Evolutionary conservation across 129 eudicot species (phyloP).

Genomic region (Heracleum sosnowskyi): DNA sequence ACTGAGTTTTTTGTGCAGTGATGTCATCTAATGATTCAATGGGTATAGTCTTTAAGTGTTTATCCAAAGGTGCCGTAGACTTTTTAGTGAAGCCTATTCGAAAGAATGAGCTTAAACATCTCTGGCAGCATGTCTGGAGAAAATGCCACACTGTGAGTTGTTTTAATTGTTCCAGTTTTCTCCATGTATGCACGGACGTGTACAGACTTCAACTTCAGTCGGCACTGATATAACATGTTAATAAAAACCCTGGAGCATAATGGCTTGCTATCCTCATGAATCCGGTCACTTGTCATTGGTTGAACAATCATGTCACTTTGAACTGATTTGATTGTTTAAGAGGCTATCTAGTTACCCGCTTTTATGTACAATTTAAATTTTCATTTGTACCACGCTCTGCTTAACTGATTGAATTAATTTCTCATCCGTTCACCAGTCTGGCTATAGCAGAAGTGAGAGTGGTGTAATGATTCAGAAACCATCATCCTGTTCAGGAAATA

Average conservation of each 20-base stretch:
- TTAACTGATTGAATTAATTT: constrained; percentile 21
- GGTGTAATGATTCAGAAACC: constrained; percentile 36
- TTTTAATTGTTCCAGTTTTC: constrained; percentile 20
- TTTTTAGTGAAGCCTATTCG: constrained; percentile 79
- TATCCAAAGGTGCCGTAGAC: constrained; percentile 81
- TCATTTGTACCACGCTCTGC: neutral
- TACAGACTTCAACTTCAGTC: constrained; percentile 25
- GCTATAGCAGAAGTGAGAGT: constrained; percentile 61
- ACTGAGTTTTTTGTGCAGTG: constrained; percentile 56
- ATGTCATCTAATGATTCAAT: constrained; percentile 74
- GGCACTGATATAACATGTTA: constrained; percentile 19
- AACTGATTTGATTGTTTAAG: neutral
- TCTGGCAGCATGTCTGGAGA: constrained; percentile 94
- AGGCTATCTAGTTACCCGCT: neutral
- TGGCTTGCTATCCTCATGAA: neutral
- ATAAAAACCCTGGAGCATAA: neutral
- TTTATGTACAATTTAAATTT: neutral
- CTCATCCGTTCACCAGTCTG: constrained; percentile 38
- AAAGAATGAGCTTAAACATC: constrained; percentile 77
- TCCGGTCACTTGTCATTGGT: neutral
- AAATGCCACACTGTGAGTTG: constrained; percentile 76
- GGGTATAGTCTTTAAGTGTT: constrained; percentile 78
- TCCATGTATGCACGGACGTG: neutral
- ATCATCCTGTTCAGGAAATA: constrained; percentile 25
- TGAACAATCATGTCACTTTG: neutral